Evolutionary conservation across 495 filamentous ascomycete species (phyloP), one percentile per base, ranked within the genome.

Genomic region (Hypoxylon cercidicola): DNA sequence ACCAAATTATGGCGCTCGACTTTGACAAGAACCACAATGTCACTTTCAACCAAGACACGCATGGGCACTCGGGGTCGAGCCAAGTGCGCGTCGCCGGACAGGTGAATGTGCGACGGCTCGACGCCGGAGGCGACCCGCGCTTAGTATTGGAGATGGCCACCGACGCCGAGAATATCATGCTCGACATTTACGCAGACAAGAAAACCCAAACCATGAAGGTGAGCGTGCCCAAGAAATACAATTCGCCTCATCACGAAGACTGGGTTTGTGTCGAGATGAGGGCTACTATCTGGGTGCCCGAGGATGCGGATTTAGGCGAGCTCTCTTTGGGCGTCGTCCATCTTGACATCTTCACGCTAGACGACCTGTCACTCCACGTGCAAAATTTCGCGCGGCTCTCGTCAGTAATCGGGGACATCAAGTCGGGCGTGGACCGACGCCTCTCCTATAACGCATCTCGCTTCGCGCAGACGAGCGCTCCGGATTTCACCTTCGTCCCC

Each of bases 261-360:
- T 28, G 60, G 51, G 76, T 78, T 8, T 82, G 81, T 54, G 60
- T 81, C 10, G 74, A 71, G 28, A 58, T 83, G 44, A 67, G 66
- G 11, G 65, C 68, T 12, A 83, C 79, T 9, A 63, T 77, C 39
- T 81, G 78, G 77, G 75, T 81, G 0, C 79, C 81, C 39, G 60
- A 67, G 19, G 57, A 61, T 43, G 71, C 64, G 1, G 46, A 45
- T 15, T 71, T 82, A 4, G 49, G 66, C 2, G 45, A 9, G 1
- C 62, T 83, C 12, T 11, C n/a, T 8, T 25, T 79, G 25, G 32
- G 70, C 12, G 54, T 64, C 9, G 41, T 74, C 12, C 77, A 80
- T 13, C 77, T 83, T 6, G 75, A 72, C 50, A 66, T 82, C 25
- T 43, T 70, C 5, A 56, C 82, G 1, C 45, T 79, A 10, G 75